Conservation (phyloP, 176 grass and related monocot species). For the Neostapfia colusana region DNA sequence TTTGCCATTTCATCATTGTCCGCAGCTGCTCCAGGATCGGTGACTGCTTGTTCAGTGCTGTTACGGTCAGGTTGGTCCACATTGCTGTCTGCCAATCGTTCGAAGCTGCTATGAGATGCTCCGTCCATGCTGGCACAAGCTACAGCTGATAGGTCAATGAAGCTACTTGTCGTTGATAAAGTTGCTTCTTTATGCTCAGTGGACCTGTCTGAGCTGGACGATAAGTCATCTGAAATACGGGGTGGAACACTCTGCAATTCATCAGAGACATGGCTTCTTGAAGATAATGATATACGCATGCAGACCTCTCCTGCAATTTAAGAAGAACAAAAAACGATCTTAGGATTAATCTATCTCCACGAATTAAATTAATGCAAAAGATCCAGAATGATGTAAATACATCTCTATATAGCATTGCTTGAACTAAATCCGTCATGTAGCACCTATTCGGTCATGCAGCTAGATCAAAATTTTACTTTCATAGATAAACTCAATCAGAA, state of each 20-base stretch:
- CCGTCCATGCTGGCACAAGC: constrained; percentile 25
- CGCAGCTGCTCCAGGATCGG: constrained; percentile 23
- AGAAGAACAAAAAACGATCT: neutral
- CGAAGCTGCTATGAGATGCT: constrained; percentile 25
- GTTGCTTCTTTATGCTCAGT: constrained; percentile 40
- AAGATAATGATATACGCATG: constrained; percentile 59
- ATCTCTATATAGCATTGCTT: neutral
- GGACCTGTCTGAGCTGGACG: constrained; percentile 80
- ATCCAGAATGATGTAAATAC: neutral
- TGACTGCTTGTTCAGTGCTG: constrained; percentile 20
- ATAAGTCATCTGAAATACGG: constrained; percentile 53
- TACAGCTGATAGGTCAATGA: constrained; percentile 35
- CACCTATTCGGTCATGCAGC: neutral
- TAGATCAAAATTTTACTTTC: neutral
- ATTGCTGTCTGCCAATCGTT: constrained; percentile 2
- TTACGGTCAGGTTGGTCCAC: constrained; percentile 22
- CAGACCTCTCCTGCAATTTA: constrained; percentile 72
- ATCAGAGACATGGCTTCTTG: constrained; percentile 42
- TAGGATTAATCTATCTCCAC: neutral
- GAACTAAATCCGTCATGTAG: neutral
- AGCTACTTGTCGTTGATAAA: constrained; percentile 47
- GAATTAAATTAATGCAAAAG: neutral
- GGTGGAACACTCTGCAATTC: constrained; percentile 28
- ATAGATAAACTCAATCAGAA: neutral
- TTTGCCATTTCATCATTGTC: constrained; percentile 31